Evolutionary conservation across 176 grass and related monocot species (phyloP).

Genomic region (Bromus sterilis): DNA sequence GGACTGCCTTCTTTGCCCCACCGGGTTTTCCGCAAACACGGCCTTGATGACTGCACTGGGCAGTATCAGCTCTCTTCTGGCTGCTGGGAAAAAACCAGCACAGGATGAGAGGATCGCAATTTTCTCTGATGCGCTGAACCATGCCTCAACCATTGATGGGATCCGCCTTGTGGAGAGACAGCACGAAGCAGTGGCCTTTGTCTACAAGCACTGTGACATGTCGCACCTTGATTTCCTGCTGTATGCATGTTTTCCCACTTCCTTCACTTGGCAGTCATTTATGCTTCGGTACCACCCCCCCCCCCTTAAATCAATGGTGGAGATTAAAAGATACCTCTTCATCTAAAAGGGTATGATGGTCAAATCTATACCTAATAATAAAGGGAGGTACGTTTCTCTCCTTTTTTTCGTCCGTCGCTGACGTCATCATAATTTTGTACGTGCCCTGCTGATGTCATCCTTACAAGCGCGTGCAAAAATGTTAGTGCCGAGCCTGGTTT

Average conservation of each 20-base stretch:
- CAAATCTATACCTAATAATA: no score
- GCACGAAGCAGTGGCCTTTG: constrained; percentile 54
- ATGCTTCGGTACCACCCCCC: no score
- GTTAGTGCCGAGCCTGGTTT: no score
- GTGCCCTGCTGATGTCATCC: no score
- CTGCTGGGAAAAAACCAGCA: constrained; percentile 30
- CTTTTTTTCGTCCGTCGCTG: no score
- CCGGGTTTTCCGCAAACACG: constrained; percentile 83
- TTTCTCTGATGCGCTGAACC: constrained; percentile 86
- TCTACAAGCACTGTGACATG: constrained; percentile 83
- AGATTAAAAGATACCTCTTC: no score
- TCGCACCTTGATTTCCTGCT: constrained; percentile 65
- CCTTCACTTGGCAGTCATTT: constrained; percentile 3
- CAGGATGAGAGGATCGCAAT: constrained; percentile 47
- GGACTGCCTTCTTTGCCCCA: constrained; percentile 87
- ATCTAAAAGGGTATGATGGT: no score
- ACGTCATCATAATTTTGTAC: no score
- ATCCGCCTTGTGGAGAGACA: constrained; percentile 59
- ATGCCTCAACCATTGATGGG: constrained; percentile 92
- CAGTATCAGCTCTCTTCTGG: constrained; percentile 55
- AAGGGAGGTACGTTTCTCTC: no score
- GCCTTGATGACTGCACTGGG: constrained; percentile 69
- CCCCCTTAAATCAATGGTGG: no score
- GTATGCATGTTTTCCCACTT: constrained; percentile 25
- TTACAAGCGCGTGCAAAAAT: no score